Evolutionary conservation across 805 yeast genomes (phyloP), one percentile per base, ranked within the genome.

Genomic region (Lachancea waltii): DNA sequence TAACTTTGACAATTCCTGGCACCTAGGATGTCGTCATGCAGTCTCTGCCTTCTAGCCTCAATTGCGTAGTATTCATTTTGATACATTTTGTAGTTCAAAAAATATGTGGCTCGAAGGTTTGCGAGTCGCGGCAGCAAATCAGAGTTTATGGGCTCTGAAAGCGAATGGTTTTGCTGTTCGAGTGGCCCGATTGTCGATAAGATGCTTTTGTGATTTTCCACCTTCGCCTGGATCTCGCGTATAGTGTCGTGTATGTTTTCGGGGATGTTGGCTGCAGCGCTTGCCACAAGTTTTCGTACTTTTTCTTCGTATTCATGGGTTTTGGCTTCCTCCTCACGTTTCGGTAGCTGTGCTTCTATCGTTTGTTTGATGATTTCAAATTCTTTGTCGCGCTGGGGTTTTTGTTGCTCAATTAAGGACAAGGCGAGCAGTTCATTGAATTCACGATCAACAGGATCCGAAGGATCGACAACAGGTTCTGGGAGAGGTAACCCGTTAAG

Each of bases 351-450:
- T 13, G 8, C 25, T 31, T 13, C 21, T 22, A 19, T 9, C n/a
- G 11, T 17, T 4, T 7, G 8, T 19, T 27, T 27, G 16, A 17
- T 10, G 9, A 16, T 8, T 20, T 16, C 26, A n/a, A 26, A 19
- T 23, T 23, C 13, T 23, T 11, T 23, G 26, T 13, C 13, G 26
- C 5, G 5, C 26, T 11, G 10, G 5, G 23, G 15, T 30, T 30
- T 22, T 30, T 30, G 33, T 16, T 24, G 24, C 3, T 19, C 8
- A 3, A 16, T 30, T n/a, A 23, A 28, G 3, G 41, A n/a, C n/a
- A 33, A 27, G 5, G 26, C 33, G 10, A 56, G 36, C 8, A 56
- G 26, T 13, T 49, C 49, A 29, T 56, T 56, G 28, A 45, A 51
- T 15, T 47, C 48, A n/a, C 36, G 33, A 13, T 55, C 59, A 20